phyloP scores from a whole-genome alignment of 1,284 basidiomycete species.

The Apiotrichum laibachii region DNA sequence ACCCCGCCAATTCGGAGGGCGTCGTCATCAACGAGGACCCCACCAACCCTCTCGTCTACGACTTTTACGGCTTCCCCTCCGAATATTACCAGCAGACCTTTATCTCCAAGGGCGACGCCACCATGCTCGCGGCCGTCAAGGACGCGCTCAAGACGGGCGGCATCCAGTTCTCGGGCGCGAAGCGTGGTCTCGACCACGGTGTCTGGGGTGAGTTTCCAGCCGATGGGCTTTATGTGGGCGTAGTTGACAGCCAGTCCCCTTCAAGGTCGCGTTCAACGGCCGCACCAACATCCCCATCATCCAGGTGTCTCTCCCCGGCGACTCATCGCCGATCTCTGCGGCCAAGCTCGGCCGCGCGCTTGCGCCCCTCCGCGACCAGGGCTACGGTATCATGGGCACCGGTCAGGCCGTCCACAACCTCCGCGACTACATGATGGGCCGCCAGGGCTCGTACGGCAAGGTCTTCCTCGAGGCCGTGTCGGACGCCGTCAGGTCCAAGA shows the following conservation, averaged over 20 bases:
- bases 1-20: constrained; percentile 17
- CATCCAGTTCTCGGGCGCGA: constrained; percentile 26
- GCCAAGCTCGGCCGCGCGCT: constrained; percentile 52
- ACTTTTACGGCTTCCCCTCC: constrained; percentile 53
- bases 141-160: constrained; percentile 33
- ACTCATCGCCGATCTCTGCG: constrained; percentile 36
- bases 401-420: constrained; percentile 51
- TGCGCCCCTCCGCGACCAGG: constrained; percentile 37
- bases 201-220: constrained; percentile 45
- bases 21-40: constrained; percentile 46
- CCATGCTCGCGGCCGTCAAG: constrained; percentile 35
- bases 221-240: constrained; percentile 31
- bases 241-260: constrained; percentile 52
- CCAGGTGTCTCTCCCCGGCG: constrained; percentile 52
- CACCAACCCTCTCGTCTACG: constrained; percentile 52
- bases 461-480: constrained; percentile 33
- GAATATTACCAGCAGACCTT: constrained; percentile 52
- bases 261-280: constrained; percentile 49
- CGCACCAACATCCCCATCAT: constrained; percentile 47
- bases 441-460: constrained; percentile 3
- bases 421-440: constrained; percentile 33
- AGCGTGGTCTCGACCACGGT: constrained; percentile 54
- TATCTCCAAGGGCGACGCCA: constrained; percentile 26
- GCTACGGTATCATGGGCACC: constrained; percentile 44
- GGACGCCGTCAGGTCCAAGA: constrained; percentile 22